Base-by-base conservation (phyloP, 352 stramenopile species). In the Saprolegnia parasitica region DNA sequence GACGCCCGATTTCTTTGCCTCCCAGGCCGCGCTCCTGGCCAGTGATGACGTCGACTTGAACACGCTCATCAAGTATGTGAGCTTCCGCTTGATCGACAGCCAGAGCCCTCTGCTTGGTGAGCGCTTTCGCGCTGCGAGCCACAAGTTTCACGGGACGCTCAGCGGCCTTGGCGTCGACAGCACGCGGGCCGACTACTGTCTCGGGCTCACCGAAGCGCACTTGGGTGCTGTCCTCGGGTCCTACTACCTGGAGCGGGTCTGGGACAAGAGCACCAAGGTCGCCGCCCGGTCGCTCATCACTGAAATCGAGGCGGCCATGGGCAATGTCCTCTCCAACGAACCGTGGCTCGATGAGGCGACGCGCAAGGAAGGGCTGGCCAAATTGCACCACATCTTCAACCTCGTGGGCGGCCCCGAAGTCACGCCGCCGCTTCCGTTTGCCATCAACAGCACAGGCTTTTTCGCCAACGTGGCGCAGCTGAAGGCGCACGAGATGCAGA, bases 371-470 rank as follows among this genome's bases (percentile, higher is more conserved):
- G 86, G 80, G 11, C 70, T 91, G 24, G 78, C 83, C 56, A 94
- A 94, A 71, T 87, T 94, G 77, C 37, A 50, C 21, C 71, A 71
- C 8, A 93, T 98, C 63, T 82, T 80, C 64, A 93, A 88, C 67
- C 85, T 80, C 42, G 86, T 90, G 56, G 81, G 81, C n/a, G 78
- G 80, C 0, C 79, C 81, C 15, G 76, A 85, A 49, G 56, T 61
- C 16, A 76, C 84, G 5, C 63, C 72, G 0, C 74, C 76, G 20
- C 62, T 87, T 42, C 79, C 81, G 23, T 89, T 89, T 65, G 62
- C 75, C 40, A 68, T 89, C 37, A 67, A 82, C 61, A 58, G 61
- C 39, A 78, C 85, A 47, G 68, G 72, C 15, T 89, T 83, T 65
- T 87, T 86, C 35, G 71, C 79, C 52, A 87, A 89, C 60, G 74